phyloP scores from a whole-genome alignment of 495 filamentous ascomycete genomes.

The Aspergillus panamensis region DNA sequence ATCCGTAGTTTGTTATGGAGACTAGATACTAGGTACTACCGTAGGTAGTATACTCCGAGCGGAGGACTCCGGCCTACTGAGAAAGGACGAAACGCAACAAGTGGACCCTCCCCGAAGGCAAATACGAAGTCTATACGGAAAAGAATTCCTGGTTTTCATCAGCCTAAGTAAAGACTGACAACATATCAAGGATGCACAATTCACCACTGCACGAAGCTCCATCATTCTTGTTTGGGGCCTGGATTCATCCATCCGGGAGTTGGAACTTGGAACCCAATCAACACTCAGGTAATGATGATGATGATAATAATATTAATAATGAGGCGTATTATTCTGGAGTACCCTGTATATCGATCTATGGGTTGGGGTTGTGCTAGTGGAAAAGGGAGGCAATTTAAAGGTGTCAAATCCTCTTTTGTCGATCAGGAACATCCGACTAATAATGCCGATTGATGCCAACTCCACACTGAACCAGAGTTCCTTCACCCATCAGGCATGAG shows the following conservation, averaged over 20 bases:
- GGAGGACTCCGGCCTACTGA: too few species aligned
- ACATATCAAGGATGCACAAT: too few species aligned
- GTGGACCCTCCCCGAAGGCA: neutral
- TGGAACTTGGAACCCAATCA: too few species aligned
- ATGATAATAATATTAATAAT: neutral
- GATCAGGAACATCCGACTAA: constrained; percentile 26
- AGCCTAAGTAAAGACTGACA: too few species aligned
- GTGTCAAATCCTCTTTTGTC: constrained; percentile 9
- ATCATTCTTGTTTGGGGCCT: too few species aligned
- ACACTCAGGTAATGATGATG: too few species aligned
- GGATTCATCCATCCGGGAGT: too few species aligned
- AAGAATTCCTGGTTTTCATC: neutral
- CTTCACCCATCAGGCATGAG: neutral
- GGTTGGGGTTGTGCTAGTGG: neutral
- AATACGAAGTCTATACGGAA: neutral
- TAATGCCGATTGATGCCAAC: constrained; percentile 12
- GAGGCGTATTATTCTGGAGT: neutral
- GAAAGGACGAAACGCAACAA: too few species aligned
- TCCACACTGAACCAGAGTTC: neutral
- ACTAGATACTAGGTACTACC: too few species aligned
- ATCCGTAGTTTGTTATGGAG: too few species aligned
- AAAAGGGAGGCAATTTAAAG: neutral
- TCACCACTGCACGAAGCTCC: too few species aligned
- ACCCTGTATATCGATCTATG: neutral
- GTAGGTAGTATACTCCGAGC: too few species aligned